Base-by-base conservation (phyloP, 768 basidiomycete species). In the Amanita subjunquillea region DNA sequence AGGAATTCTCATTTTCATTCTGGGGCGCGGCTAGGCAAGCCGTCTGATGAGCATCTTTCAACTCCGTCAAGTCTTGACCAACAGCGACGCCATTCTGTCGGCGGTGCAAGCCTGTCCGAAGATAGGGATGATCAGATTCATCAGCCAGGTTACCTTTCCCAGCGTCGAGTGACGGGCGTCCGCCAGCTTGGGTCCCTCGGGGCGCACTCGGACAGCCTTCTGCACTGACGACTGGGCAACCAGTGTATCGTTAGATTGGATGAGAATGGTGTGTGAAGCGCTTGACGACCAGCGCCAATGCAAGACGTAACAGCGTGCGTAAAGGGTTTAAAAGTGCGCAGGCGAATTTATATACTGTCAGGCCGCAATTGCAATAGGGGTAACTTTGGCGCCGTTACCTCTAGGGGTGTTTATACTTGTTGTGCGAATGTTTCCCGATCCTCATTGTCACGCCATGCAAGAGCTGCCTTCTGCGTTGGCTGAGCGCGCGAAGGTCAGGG, bases 401-500 rank as follows among this genome's bases (percentile, higher is more conserved):
- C 25, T 4, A 25, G 25, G 2, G 25, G 25, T 25, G 25, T 25
- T 25, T 25, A 25, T 4, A 25, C 4, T 25, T 25, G 25, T 25
- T 25, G 25, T 25, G 25, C 17, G 17, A 17, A 17, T 17, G 17
- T 17, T 17, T 12, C 39, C 40, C 3, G 50, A 51, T 22, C 50
- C 50, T 12, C 50, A 34, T 12, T 51, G 50, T 32, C 39, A 51
- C 30, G 39, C 39, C n/a, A 42, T 51, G 40, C 40, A 51, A 15
- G 50, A 51, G 29, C 63, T 75, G 6, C 61, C 75, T 6, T 59
- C 62, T 8, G 75, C 77, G 1, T 43, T 56, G 0, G 13, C 59
- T 0, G 68, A 72, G 53, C 74, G 78, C 2, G 59, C 63, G 3
- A 67, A 65, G 25, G 59, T 76, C 10, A 56, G 59, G 36, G 20